Evolutionary conservation across 208 protist genomes (phyloP).

Genomic region (Borovskyia barvae): DNA sequence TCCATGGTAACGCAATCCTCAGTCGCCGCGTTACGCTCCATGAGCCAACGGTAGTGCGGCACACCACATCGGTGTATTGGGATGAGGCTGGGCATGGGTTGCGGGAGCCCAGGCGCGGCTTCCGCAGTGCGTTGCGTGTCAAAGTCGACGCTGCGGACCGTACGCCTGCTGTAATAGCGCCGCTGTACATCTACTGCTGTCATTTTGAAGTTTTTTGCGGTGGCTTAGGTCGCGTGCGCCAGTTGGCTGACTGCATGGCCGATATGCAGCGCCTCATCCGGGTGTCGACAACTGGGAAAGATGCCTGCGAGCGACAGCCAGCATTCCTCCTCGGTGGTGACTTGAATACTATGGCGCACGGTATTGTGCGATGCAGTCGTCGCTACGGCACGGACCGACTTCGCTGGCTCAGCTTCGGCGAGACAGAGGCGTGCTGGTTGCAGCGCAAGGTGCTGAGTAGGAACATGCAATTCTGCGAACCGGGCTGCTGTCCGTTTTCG

Average conservation of each 20-base stretch:
- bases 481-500: slow-evolving; percentile 58
- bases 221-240: slow-evolving; percentile 51
- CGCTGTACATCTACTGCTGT: slow-evolving; percentile 75
- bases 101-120: slow-evolving; percentile 56
- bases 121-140: slow-evolving; percentile 54
- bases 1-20: slow-evolving; percentile 82
- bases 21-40: slow-evolving; percentile 33
- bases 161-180: slow-evolving; percentile 25
- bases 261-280: slow-evolving; percentile 40
- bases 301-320: slow-evolving; percentile 1
- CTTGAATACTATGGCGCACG: slow-evolving; percentile 80
- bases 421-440: slow-evolving; percentile 77
- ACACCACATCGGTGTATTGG: slow-evolving; percentile 54
- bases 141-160: slow-evolving; percentile 33
- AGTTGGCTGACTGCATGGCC: slow-evolving; percentile 57
- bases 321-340: slow-evolving; percentile 76
- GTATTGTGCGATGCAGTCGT: slow-evolving; percentile 56
- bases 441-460: slow-evolving; percentile 71
- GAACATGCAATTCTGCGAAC: slow-evolving; percentile 31
- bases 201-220: slow-evolving; percentile 86
- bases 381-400: slow-evolving; percentile 52
- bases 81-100: slow-evolving; percentile 31
- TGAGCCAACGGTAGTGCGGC: slow-evolving; percentile 40
- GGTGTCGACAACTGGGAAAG: slow-evolving; percentile 4
- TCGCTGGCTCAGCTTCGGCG: slow-evolving; percentile 52